Conservation (phyloP, 2,329 filamentous ascomycete genomes). For the Talaromyces albobiverticillius region DNA sequence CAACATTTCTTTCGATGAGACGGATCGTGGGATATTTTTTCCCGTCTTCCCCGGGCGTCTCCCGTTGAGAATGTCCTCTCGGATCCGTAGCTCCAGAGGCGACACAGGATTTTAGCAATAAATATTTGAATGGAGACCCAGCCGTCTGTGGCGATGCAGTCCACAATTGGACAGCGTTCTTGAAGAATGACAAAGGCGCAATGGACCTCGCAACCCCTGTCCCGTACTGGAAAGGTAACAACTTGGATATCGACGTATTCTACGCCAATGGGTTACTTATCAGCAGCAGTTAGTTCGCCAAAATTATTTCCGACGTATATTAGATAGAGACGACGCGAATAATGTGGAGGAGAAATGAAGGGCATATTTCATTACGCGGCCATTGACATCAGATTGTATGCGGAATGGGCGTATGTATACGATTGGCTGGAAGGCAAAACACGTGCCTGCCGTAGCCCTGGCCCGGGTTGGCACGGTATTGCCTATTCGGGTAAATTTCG, state of each 20-base stretch:
- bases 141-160: background rate
- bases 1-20: background rate
- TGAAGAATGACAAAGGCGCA: background rate
- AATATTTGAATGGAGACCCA: background rate
- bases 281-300: background rate
- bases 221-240: no score
- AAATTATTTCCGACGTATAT: background rate
- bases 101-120: background rate
- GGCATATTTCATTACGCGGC: conserved; percentile 7
- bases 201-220: no score
- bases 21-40: no score
- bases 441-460: conserved; percentile 9
- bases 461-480: background rate
- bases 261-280: background rate
- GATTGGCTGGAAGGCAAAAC: background rate
- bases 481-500: background rate
- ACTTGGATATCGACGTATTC: background rate
- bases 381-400: conserved; percentile 8
- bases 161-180: background rate
- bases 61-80: no score
- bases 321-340: background rate
- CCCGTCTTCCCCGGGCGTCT: no score
- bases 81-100: background rate
- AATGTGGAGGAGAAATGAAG: background rate
- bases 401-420: background rate